Conservation (phyloP, 306 rosid species). For the Gleditsia sinensis region DNA sequence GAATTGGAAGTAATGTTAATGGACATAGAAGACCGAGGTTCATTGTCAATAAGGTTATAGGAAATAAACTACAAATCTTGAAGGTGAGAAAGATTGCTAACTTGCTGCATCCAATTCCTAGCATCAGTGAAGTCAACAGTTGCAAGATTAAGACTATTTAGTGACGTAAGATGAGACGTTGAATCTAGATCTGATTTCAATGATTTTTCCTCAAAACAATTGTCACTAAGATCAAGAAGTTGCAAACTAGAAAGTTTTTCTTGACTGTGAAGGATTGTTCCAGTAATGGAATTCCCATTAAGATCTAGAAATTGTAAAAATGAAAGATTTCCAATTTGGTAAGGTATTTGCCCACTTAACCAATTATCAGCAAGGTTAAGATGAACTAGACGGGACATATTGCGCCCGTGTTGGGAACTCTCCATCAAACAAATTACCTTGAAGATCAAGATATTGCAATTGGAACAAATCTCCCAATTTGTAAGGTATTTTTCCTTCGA, state of each 20-base stretch:
- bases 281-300: background rate
- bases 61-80: fast-evolving
- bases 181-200: background rate
- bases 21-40: background rate
- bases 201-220: too few species aligned
- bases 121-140: background rate
- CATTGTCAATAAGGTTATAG: background rate
- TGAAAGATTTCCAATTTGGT: background rate
- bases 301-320: background rate
- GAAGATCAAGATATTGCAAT: too few species aligned
- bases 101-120: background rate
- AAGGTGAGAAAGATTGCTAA: background rate
- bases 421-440: too few species aligned
- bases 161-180: background rate
- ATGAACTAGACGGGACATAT: too few species aligned
- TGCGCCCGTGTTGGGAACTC: too few species aligned
- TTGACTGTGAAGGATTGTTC: too few species aligned
- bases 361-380: background rate
- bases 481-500: background rate
- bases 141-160: background rate
- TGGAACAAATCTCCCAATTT: background rate
- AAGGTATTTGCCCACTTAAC: background rate
- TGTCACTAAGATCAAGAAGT: background rate
- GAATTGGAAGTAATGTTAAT: too few species aligned
- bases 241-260: background rate